Evolutionary conservation across 345 rosid species (phyloP), one percentile per base, ranked within the genome.

Genomic region (Citrus reticulata): DNA sequence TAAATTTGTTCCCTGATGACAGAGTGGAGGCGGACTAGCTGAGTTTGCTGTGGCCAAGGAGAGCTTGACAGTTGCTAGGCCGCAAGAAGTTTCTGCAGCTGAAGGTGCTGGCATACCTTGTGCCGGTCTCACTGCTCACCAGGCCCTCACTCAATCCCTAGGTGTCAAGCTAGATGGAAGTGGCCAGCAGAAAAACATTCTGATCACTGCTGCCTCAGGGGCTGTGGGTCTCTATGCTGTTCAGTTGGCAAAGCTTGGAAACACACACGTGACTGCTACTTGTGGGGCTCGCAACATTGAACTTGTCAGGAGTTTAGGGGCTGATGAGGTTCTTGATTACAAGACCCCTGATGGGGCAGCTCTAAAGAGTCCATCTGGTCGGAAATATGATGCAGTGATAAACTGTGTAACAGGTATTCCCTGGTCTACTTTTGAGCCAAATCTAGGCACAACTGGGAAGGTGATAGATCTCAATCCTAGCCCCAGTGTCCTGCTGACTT

Each of bases 221-320:
- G 98, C 95, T 0, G 97, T 94, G 22, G 95, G 95, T 55, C 98
- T 89, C 73, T 91, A 91, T 64, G 90, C 94, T 0, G 94, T 92
- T 77, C 97, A 94, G 74, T 70, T 94, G 7, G 93, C 95, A 0
- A 94, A 94, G 81, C 87, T 92, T 20, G 95, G 85, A 35, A 92
- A 91, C 64, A 81, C 95, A 0, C 92, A 91, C 40, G 97, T 91
- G 79, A 92, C 98, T 1, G 97, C 97, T 39, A 91, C 97, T 9
- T 94, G 98, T 77, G 97, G 98, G 11, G 89, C 88, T 0, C 85
- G 93, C 42, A 92, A 94, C 88, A 24, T 94, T 8, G 93, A 90
- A 60, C 77, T 94, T 1, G 90, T 91, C 59, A 92, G 78, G 84
- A 90, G 93, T 71, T 84, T 92, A 13, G 98, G 95, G 6, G 98